Percentiles rank a stretch among this genome's conserved stretches.
Evolutionary conservation across 352 stramenopile genomes (phyloP).

Genomic region (Phytopythium montanum): DNA sequence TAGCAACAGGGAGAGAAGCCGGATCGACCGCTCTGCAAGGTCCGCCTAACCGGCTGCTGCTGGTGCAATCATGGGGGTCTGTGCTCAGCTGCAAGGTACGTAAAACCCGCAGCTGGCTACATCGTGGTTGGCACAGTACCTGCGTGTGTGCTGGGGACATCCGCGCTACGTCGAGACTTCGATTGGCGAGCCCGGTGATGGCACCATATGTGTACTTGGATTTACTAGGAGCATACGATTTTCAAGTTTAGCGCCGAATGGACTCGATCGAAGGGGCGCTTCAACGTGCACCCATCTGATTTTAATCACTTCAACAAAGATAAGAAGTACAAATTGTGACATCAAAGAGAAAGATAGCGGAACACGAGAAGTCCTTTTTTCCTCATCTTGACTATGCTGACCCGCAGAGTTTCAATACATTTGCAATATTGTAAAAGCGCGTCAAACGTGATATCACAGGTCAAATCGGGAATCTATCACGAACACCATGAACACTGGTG

Average conservation of each 20-base stretch:
- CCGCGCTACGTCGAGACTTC: neutral
- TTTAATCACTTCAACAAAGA: neutral
- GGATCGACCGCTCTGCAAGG: neutral
- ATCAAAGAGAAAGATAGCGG: neutral
- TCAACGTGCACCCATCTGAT: neutral
- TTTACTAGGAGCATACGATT: neutral
- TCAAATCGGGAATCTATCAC: too few species aligned
- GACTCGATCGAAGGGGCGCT: neutral
- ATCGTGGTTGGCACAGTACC: neutral
- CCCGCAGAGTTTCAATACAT: too few species aligned
- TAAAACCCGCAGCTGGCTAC: neutral
- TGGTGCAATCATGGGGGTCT: neutral
- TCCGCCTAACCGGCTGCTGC: neutral
- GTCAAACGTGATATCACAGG: too few species aligned
- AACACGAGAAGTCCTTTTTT: too few species aligned
- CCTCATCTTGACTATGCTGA: too few species aligned
- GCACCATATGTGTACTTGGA: neutral
- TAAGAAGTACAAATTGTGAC: neutral
- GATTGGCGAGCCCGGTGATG: neutral
- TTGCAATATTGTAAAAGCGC: too few species aligned
- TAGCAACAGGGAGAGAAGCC: neutral
- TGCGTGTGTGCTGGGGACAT: neutral
- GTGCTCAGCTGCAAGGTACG: neutral
- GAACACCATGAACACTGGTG: too few species aligned
- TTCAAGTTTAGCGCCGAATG: neutral